Percentiles rank a stretch among this genome's conserved stretches.
Evolutionary conservation across 768 basidiomycete genomes (phyloP).

Genomic region (Calocybe gangraenosa): DNA sequence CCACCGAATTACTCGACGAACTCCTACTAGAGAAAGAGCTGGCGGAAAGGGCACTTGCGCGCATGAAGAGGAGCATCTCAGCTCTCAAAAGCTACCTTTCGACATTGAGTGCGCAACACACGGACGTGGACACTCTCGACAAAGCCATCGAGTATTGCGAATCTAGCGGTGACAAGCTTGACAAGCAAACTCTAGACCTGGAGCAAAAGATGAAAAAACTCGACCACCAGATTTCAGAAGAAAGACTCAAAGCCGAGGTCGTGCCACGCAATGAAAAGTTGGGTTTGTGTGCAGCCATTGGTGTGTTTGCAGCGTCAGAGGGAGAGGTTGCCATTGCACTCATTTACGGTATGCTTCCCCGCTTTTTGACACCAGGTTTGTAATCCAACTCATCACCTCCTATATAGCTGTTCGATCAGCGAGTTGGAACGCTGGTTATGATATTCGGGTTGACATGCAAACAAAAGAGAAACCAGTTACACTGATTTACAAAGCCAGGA

Average conservation of each 20-base stretch:
- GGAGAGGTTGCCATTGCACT: conserved; percentile 25
- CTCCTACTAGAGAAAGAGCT: conserved; percentile 9
- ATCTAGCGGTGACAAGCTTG: conserved; percentile 1
- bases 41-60: conserved; percentile 17
- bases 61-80: conserved; percentile 19
- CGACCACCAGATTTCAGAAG: not conserved
- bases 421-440: not conserved
- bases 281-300: conserved; percentile 17
- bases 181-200: not conserved
- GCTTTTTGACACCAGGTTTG: not conserved
- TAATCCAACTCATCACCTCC: conserved; percentile 4
- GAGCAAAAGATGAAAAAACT: not conserved
- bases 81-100: conserved; percentile 24
- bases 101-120: conserved; percentile 21
- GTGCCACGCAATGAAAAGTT: conserved; percentile 13
- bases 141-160: not conserved
- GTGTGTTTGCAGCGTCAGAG: conserved; percentile 20
- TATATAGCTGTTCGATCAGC: not conserved
- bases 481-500: conserved; percentile 34
- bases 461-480: conserved; percentile 28
- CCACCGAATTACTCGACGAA: not conserved
- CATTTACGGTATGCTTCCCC: conserved; percentile 22
- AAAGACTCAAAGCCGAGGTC: conserved; percentile 10
- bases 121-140: conserved; percentile 12
- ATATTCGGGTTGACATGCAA: not conserved